phyloP scores from a whole-genome alignment of 1,284 basidiomycete species.

The Sporisorium iseilematis-ciliati region DNA sequence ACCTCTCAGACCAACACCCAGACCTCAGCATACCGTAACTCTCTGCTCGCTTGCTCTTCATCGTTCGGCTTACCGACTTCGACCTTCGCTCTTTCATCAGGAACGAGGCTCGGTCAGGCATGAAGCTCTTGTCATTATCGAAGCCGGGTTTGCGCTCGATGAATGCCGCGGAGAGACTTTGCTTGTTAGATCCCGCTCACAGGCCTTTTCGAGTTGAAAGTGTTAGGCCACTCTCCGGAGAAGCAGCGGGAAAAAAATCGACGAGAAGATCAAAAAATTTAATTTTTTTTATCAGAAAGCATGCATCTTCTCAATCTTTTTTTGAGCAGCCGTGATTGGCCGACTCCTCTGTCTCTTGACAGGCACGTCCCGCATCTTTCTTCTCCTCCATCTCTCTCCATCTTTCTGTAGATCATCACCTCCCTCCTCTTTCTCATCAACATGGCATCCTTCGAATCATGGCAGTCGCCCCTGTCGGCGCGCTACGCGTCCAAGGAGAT shows the following conservation, averaged over 20 bases:
- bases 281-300: not conserved
- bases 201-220: not conserved
- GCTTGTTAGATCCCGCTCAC: not conserved
- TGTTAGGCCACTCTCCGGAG: not conserved
- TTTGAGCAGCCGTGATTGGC: slow-evolving; percentile 3
- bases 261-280: not conserved
- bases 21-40: not conserved
- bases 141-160: too few relatives aligned
- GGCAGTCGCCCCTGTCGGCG: slow-evolving; percentile 67
- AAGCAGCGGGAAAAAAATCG: too few relatives aligned
- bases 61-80: too few relatives aligned
- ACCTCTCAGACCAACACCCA: slow-evolving; percentile 12
- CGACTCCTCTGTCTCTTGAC: slow-evolving; percentile 2
- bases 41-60: not conserved
- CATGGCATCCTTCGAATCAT: slow-evolving; percentile 57
- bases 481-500: slow-evolving; percentile 99
- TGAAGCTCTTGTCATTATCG: too few relatives aligned
- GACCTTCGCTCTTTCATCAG: too few relatives aligned
- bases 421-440: not conserved
- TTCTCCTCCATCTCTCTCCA: not conserved
- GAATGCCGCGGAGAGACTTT: too few relatives aligned
- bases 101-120: too few relatives aligned
- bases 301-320: not conserved
- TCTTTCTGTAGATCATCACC: not conserved
- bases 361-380: slow-evolving; percentile 1